A percentile compares a stretch with the other conserved stretches of the same genome.
phyloP scores from a whole-genome alignment of 768 basidiomycete genomes.

The Boletus reticulatus region DNA sequence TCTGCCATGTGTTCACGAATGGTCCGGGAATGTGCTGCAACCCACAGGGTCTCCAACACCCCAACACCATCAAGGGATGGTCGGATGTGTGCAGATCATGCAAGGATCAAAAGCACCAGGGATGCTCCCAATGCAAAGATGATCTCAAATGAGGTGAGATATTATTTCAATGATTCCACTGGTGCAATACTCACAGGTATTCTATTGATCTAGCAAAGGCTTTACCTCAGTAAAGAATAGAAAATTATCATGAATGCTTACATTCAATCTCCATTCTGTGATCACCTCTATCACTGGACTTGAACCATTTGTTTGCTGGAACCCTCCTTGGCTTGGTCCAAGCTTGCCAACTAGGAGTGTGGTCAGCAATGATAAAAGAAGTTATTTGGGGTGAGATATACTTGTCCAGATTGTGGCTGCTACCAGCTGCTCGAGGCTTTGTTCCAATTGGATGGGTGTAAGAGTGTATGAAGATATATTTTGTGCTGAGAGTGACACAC shows the following conservation, averaged over 20 bases:
- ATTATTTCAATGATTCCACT: no score
- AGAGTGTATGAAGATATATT: not conserved
- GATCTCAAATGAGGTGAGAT: no score
- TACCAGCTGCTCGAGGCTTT: not conserved
- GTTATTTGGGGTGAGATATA: no score
- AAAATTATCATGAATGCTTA: not conserved
- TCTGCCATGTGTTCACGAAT: not conserved
- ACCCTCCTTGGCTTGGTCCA: no score
- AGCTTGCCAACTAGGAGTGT: no score
- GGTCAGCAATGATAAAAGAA: no score
- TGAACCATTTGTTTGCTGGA: no score
- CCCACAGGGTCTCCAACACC: slow-evolving; percentile 12
- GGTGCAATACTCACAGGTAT: no score
- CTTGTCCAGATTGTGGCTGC: no score
- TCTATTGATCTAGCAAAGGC: slow-evolving; percentile 8
- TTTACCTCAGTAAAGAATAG: not conserved
- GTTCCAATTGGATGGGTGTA: not conserved
- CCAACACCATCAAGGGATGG: slow-evolving; percentile 2
- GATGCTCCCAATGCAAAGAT: not conserved
- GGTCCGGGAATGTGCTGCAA: slow-evolving; percentile 2
- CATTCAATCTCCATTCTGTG: not conserved
- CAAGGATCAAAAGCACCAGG: not conserved
- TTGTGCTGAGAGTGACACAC: not conserved
- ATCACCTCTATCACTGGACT: not conserved
- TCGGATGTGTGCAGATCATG: not conserved